These are phyloP conservation scores for Ceratobasidium sp. DNA, from an alignment of 1,284 basidiomycete genomes.

Conservation along the genomic window DNA sequence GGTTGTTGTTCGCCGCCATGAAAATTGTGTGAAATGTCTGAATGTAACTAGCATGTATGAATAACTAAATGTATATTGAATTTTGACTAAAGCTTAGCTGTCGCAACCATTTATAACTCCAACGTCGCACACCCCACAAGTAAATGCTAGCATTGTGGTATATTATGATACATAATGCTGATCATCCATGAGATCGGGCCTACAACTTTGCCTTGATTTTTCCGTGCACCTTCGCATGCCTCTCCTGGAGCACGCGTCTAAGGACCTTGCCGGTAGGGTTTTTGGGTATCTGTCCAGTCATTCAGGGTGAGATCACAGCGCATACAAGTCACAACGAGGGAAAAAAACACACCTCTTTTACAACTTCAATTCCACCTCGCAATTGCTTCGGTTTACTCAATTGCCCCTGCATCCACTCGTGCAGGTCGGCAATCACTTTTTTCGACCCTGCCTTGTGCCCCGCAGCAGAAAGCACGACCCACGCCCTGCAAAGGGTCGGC, in stretches of 20 bases:
- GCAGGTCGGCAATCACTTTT: constrained; percentile 60
- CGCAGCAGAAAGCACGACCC: constrained; percentile 69
- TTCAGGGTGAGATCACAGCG: no score
- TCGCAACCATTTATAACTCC: no score
- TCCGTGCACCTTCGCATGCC: constrained; percentile 58
- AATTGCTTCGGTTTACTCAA: constrained; percentile 78
- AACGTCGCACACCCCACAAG: no score
- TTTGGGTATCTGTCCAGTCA: constrained; percentile 67
- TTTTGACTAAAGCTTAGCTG: background rate
- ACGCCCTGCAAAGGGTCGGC: constrained; percentile 65
- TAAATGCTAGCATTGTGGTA: background rate
- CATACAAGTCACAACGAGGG: constrained; percentile 10
- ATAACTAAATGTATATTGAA: constrained; percentile 9
- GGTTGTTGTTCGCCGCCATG: background rate
- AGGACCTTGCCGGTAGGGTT: constrained; percentile 74
- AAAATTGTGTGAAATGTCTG: background rate
- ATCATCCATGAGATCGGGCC: background rate
- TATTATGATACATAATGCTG: background rate
- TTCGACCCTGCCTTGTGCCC: constrained; percentile 62
- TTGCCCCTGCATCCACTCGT: constrained; percentile 67
- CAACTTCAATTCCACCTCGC: constrained; percentile 72
- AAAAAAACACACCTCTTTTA: constrained; percentile 62
- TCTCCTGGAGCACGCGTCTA: constrained; percentile 66
- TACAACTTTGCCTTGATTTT: constrained; percentile 55
- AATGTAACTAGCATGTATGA: background rate